Conservation (phyloP, 805 yeast genomes). For the Metschnikowia corniflorae region DNA sequence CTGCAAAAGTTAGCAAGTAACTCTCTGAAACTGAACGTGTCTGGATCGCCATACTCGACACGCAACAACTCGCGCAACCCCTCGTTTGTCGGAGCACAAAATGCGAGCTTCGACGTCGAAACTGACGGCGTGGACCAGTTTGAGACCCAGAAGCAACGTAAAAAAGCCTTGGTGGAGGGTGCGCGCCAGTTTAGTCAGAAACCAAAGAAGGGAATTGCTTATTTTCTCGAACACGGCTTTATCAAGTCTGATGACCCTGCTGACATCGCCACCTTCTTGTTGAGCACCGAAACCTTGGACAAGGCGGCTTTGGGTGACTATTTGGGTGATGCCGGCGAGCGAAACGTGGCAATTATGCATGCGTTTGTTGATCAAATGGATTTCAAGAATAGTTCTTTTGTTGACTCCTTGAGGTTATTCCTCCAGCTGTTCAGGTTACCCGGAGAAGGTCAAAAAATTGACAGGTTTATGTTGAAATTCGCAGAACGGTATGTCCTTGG, state of each 20-base stretch:
- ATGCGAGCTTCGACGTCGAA: slow-evolving; percentile 54
- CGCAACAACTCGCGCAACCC: slow-evolving; percentile 29
- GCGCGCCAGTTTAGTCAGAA: slow-evolving; percentile 76
- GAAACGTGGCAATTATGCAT: slow-evolving; percentile 82
- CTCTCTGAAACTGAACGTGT: slow-evolving; percentile 1
- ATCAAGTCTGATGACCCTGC: slow-evolving; percentile 56
- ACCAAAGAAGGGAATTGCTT: slow-evolving; percentile 74
- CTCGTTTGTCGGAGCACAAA: slow-evolving; percentile 24
- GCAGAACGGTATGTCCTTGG: slow-evolving; percentile 89
- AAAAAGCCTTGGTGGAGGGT: slow-evolving; percentile 76
- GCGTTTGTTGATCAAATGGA: slow-evolving; percentile 88
- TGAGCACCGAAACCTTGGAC: slow-evolving; percentile 72
- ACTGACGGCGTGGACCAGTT: slow-evolving; percentile 78
- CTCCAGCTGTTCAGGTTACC: slow-evolving; percentile 90
- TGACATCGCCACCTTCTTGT: slow-evolving; percentile 71
- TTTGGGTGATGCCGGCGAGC: slow-evolving; percentile 83
- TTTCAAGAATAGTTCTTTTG: slow-evolving; percentile 64
- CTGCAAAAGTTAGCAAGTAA: slow-evolving; percentile 4
- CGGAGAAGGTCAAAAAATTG: slow-evolving; percentile 97
- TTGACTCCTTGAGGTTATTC: slow-evolving; percentile 80
- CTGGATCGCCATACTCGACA: slow-evolving; percentile 24
- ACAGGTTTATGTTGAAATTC: slow-evolving; percentile 93
- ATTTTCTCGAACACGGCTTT: slow-evolving; percentile 60
- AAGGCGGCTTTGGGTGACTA: slow-evolving; percentile 85
- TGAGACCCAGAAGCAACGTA: slow-evolving; percentile 77